These are phyloP conservation scores for Alternaria postmessia DNA, from an alignment of 2,329 filamentous ascomycete species.

Conservation along the genomic window DNA sequence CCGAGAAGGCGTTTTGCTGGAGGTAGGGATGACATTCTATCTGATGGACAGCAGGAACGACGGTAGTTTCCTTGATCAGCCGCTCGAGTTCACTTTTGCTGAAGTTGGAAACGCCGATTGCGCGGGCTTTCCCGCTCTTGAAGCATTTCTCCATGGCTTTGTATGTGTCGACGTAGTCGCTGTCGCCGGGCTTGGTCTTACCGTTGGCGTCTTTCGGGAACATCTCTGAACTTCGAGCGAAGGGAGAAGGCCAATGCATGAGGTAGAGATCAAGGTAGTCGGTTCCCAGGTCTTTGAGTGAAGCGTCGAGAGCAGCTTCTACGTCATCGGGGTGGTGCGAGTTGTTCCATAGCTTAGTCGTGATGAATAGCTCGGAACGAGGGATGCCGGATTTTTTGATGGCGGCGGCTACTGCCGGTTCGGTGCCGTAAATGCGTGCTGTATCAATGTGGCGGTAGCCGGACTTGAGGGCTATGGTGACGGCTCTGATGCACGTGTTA, in stretches of 20 bases:
- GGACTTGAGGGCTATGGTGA: slow-evolving; percentile 43
- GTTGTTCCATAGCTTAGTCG: slow-evolving; percentile 91
- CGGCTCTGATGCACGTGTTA: slow-evolving; percentile 39
- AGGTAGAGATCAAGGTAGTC: slow-evolving; percentile 92
- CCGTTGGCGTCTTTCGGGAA: slow-evolving; percentile 60
- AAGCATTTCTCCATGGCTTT: slow-evolving; percentile 52
- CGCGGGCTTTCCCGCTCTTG: slow-evolving; percentile 45
- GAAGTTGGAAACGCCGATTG: slow-evolving; percentile 48
- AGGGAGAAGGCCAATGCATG: slow-evolving; percentile 78
- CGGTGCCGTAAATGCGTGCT: slow-evolving; percentile 39
- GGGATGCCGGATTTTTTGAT: slow-evolving; percentile 44
- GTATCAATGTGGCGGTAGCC: slow-evolving; percentile 46
- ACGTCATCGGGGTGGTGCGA: slow-evolving; percentile 77
- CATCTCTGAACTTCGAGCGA: slow-evolving; percentile 73
- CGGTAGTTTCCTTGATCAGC: slow-evolving; percentile 56
- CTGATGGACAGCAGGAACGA: slow-evolving; percentile 44
- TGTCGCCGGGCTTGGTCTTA: slow-evolving; percentile 33
- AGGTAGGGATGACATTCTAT: slow-evolving; percentile 45
- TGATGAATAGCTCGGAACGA: slow-evolving; percentile 51
- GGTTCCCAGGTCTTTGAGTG: slow-evolving; percentile 76
- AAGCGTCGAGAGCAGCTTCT: slow-evolving; percentile 74
- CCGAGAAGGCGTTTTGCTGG: slow-evolving; percentile 36
- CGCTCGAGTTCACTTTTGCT: slow-evolving; percentile 56
- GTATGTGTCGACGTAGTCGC: slow-evolving; percentile 44
- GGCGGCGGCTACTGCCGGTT: slow-evolving; percentile 34